Evolutionary conservation across 306 rosid species (phyloP).

Genomic region (Cucurbita pepo): DNA sequence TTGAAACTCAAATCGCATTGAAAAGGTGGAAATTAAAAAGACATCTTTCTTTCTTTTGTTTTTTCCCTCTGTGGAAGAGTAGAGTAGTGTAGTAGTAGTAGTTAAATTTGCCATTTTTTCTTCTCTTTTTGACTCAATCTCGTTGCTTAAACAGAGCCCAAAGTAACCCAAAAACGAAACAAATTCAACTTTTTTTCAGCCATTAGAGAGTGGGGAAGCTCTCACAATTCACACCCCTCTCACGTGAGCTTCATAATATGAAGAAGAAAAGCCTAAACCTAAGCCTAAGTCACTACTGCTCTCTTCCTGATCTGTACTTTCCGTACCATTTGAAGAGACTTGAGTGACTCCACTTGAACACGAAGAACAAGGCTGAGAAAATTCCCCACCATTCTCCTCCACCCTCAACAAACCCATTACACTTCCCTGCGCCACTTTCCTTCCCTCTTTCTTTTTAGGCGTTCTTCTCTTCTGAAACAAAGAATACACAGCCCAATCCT

Average conservation of each 20-base stretch:
- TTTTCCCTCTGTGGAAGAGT: background rate
- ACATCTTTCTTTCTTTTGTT: background rate
- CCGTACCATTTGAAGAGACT: slow-evolving; percentile 4
- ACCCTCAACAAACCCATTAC: background rate
- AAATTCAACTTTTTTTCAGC: background rate
- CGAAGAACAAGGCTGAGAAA: slow-evolving; percentile 21
- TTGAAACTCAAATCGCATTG: background rate
- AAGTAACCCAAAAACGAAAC: background rate
- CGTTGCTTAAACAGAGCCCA: background rate
- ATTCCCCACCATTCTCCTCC: slow-evolving; percentile 5
- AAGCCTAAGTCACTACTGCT: background rate
- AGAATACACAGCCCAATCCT: slow-evolving; percentile 25
- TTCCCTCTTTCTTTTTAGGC: background rate
- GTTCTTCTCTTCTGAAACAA: slow-evolving; percentile 21
- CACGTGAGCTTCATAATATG: slow-evolving; percentile 1
- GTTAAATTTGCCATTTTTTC: background rate
- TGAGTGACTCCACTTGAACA: slow-evolving; percentile 18
- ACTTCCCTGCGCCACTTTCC: background rate
- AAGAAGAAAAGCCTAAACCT: background rate
- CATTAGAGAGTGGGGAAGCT: background rate
- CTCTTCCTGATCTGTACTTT: slow-evolving; percentile 16
- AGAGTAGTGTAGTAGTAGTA: background rate
- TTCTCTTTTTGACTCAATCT: background rate
- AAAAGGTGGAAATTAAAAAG: background rate
- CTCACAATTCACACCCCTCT: slow-evolving; percentile 1